A percentile compares a stretch with the other conserved stretches of the same genome.
Evolutionary conservation across 208 protist genomes (phyloP).

Genomic region (Crithidia mellificae): DNA sequence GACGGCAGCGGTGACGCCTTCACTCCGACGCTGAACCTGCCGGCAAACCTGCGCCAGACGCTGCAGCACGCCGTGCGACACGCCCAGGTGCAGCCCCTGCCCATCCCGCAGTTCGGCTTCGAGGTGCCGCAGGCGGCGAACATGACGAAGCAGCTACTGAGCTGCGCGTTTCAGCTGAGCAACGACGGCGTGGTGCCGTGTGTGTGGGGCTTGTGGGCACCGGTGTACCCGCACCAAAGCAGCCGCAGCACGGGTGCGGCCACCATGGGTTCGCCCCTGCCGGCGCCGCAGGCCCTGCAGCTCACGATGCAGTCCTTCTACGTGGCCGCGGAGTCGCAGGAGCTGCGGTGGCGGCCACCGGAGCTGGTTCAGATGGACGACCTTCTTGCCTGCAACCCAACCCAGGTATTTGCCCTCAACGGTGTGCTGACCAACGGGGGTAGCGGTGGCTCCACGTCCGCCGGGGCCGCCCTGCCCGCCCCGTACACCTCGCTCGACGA

Average conservation of each 20-base stretch:
- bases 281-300: conserved; percentile 21
- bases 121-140: not conserved
- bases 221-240: conserved; percentile 1
- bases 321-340: conserved; percentile 33
- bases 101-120: conserved; percentile 34
- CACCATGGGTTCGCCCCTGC: conserved; percentile 3
- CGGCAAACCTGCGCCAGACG: conserved; percentile 13
- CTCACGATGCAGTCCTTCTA: conserved; percentile 48
- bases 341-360: conserved; percentile 37
- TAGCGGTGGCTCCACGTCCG: no score
- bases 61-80: conserved; percentile 26
- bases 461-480: not conserved
- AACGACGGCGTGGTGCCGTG: conserved; percentile 47
- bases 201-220: conserved; percentile 47
- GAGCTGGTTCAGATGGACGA: conserved; percentile 39
- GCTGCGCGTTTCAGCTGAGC: conserved; percentile 42
- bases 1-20: not conserved
- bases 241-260: not conserved
- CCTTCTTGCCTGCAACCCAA: conserved; percentile 33
- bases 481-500: conserved; percentile 24
- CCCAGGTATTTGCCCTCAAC: conserved; percentile 40
- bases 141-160: conserved; percentile 35
- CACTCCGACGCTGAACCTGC: not conserved
- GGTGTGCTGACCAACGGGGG: conserved; percentile 17
- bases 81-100: conserved; percentile 25